Percentiles rank a stretch among this genome's conserved stretches.
phyloP scores from a whole-genome alignment of 1,139 yeast species.

The Scheffersomyces lignicola region DNA sequence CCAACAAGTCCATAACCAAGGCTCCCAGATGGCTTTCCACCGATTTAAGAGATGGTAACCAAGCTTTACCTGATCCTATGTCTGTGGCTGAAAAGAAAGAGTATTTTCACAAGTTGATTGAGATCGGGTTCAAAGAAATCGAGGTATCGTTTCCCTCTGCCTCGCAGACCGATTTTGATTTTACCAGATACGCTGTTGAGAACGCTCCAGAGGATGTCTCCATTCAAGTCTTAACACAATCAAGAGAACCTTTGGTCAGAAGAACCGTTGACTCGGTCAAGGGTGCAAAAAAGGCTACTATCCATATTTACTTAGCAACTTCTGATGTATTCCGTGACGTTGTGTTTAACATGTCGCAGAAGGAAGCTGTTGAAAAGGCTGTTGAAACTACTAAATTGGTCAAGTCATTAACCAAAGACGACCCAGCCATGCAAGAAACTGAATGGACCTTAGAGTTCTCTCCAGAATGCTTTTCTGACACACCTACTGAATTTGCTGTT shows the following conservation, averaged over 20 bases:
- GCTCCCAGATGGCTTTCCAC: slow-evolving; percentile 54
- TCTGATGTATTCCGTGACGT: slow-evolving; percentile 48
- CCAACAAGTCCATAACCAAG: slow-evolving; percentile 34
- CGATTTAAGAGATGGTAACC: slow-evolving; percentile 52
- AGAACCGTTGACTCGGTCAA: slow-evolving; percentile 48
- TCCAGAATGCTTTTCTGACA: slow-evolving; percentile 49
- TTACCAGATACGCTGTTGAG: slow-evolving; percentile 49
- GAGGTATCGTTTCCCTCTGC: slow-evolving; percentile 53
- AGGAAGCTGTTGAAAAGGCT: slow-evolving; percentile 43
- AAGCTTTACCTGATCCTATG: slow-evolving; percentile 53
- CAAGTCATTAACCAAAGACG: slow-evolving; percentile 42
- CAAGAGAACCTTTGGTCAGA: slow-evolving; percentile 44
- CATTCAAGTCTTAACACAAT: slow-evolving; percentile 49
- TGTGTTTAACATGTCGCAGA: slow-evolving; percentile 45
- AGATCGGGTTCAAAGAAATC: slow-evolving; percentile 49
- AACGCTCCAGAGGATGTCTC: slow-evolving; percentile 48
- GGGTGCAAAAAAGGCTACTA: slow-evolving; percentile 50
- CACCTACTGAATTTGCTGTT: slow-evolving; percentile 44
- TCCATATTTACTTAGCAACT: slow-evolving; percentile 49
- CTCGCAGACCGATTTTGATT: slow-evolving; percentile 50
- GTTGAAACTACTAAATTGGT: slow-evolving; percentile 43
- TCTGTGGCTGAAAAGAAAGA: slow-evolving; percentile 45
- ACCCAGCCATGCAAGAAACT: slow-evolving; percentile 37
- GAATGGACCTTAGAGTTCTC: slow-evolving; percentile 48
- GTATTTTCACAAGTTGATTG: slow-evolving; percentile 45